Base-by-base conservation (phyloP, 371 early-diverging fungal species). In the Rhizomucor pusillus region DNA sequence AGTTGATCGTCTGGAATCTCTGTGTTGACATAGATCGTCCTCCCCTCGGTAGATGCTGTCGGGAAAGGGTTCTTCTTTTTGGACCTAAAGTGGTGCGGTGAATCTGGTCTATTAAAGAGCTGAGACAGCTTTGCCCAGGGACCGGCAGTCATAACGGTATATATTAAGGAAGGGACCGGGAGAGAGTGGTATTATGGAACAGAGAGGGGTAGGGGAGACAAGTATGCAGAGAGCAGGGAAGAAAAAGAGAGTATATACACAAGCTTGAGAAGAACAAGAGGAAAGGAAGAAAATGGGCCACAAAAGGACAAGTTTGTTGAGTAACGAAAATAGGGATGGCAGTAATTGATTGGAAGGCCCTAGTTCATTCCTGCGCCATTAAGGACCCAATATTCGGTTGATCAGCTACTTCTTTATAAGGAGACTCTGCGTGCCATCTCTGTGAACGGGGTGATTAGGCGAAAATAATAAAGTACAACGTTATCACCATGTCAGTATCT, bases 1-100 rank as follows among this genome's bases (percentile, higher is more conserved):
- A 67, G 51, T 49, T 71, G 64, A 14, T 70, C 73, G 18, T 53
- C 22, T 34, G 74, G 69, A 43, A 71, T 56, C 23, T 60, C 62
- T 68, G 75, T 69, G 39, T 77, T 77, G 43, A 77, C 75, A 64
- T 77, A 75, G 25, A 77, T 65, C 12, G 57, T 69, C 12, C 78
- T 66, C 36, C 60, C 50, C 55, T 73, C 72, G 11, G 68, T 67
- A 12, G 75, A 70, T 2, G 68, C 69, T 19, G 49, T 59, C n/a
- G 73, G 73, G 33, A 72, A 72, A 10, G 62, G 52, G 37, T 50
- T 66, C 46, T 73, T 72, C 36, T 63, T 54, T 34, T 55, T 52
- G 13, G 49, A 39, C 35, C 12, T 23, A 14, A 34, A 19, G 41
- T 24, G 14, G 41, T 24, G 14, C 11, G 52, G 47, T 46, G 50